Evolutionary conservation across 2,329 filamentous ascomycete genomes (phyloP).

Genomic region (Proliferodiscus dingleyae): DNA sequence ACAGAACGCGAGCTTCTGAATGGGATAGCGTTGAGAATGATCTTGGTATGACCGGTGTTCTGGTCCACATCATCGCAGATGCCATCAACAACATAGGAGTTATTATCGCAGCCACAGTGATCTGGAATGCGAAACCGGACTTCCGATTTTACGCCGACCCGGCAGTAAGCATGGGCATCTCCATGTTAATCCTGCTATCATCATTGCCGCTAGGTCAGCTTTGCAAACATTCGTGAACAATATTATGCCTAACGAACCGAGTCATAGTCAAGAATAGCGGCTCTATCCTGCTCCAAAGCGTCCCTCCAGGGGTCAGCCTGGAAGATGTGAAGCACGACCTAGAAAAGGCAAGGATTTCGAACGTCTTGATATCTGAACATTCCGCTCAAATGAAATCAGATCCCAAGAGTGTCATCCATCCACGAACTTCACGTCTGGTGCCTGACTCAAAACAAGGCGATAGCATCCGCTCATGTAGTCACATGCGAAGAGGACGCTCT

Average conservation of each 20-base stretch:
- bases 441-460: conserved; percentile 62
- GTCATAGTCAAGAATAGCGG: conserved; percentile 50
- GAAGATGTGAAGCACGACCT: conserved; percentile 65
- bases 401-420: conserved; percentile 60
- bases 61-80: conserved; percentile 68
- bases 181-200: conserved; percentile 65
- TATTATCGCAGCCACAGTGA: conserved; percentile 62
- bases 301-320: conserved; percentile 53
- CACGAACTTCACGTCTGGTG: conserved; percentile 74
- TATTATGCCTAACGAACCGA: neutral
- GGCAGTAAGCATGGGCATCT: conserved; percentile 62
- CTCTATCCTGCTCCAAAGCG: conserved; percentile 62
- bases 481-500: conserved; percentile 52
- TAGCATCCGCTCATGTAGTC: conserved; percentile 66
- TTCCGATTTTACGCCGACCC: conserved; percentile 68
- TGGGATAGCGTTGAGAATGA: conserved; percentile 44
- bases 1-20: conserved; percentile 30
- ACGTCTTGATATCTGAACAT: neutral
- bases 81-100: conserved; percentile 74
- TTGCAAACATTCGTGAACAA: neutral
- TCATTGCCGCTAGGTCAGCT: conserved; percentile 48
- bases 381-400: conserved; percentile 36
- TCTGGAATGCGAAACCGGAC: conserved; percentile 58
- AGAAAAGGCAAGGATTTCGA: conserved; percentile 46
- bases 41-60: conserved; percentile 65